Percentiles rank a stretch among this genome's conserved stretches.
Evolutionary conservation across 305 asterid species (phyloP).

Genomic region (Withania somnifera): DNA sequence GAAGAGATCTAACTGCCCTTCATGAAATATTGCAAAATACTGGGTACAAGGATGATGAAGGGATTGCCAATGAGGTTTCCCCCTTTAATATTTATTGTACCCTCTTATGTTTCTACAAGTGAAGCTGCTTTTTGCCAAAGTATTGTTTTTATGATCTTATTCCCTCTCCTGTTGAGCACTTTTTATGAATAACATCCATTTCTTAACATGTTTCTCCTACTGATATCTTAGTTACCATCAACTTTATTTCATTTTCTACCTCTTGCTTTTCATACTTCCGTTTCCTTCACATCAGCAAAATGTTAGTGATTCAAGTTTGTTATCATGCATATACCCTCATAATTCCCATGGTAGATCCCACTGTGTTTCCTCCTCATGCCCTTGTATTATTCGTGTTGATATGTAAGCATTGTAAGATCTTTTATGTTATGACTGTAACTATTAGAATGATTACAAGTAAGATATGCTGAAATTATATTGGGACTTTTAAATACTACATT

Average conservation of each 20-base stretch:
- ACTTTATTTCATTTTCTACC: not conserved
- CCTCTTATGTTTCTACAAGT: not conserved
- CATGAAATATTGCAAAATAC: slow-evolving; percentile 62
- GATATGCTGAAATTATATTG: not conserved
- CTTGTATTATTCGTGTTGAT: not conserved
- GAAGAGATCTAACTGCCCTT: slow-evolving; percentile 82
- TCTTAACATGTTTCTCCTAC: not conserved
- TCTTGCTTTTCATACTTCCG: not conserved
- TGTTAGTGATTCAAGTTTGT: not conserved
- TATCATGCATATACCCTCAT: not conserved
- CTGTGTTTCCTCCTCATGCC: not conserved
- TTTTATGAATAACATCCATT: not conserved
- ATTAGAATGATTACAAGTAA: not conserved
- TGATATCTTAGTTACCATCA: not conserved
- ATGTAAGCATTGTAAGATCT: not conserved
- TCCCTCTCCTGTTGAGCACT: not conserved
- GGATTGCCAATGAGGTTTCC: slow-evolving; percentile 75
- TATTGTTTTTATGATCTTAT: not conserved
- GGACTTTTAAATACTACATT: not conserved
- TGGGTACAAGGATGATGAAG: slow-evolving; percentile 83
- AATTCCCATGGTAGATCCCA: not conserved
- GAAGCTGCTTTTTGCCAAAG: not conserved
- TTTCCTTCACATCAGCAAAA: not conserved
- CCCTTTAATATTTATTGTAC: not conserved
- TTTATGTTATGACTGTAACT: not conserved